These are phyloP conservation scores for Cyathus striatus DNA, from an alignment of 768 basidiomycete species.

Conservation along the genomic window DNA sequence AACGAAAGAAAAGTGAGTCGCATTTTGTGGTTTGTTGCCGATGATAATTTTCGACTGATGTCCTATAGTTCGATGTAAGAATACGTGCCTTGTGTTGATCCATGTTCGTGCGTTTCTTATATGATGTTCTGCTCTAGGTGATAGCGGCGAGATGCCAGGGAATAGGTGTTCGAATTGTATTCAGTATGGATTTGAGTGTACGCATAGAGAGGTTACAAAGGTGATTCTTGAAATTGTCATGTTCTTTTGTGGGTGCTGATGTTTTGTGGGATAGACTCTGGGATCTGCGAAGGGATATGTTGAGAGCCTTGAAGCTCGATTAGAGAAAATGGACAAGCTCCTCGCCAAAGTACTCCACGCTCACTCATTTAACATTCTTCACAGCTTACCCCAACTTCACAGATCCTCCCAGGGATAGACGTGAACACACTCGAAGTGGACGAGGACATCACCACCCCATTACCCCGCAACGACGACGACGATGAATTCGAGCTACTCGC, in stretches of 20 bases:
- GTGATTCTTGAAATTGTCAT: conserved; percentile 35
- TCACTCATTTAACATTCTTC: not conserved
- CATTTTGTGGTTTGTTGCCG: not conserved
- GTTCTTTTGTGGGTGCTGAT: not conserved
- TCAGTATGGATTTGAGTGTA: conserved; percentile 55
- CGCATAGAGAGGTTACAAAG: conserved; percentile 66
- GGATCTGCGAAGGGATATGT: conserved; percentile 68
- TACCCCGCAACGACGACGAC: conserved; percentile 28
- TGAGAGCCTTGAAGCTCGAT: conserved; percentile 53
- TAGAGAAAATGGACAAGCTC: conserved; percentile 63
- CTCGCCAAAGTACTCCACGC: conserved; percentile 40
- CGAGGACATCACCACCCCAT: conserved; percentile 16
- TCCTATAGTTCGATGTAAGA: conserved; percentile 28
- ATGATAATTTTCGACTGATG: not conserved
- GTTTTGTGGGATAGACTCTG: conserved; percentile 29
- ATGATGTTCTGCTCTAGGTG: conserved; percentile 34
- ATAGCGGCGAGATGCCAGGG: conserved; percentile 62
- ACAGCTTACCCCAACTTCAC: not conserved
- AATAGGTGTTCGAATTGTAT: conserved; percentile 63
- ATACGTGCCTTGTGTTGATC: not conserved
- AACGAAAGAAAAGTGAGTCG: conserved; percentile 62
- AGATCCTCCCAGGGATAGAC: conserved; percentile 53
- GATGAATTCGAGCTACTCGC: conserved; percentile 17
- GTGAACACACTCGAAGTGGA: conserved; percentile 50
- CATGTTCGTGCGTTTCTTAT: conserved; percentile 1